Evolutionary conservation across 73 alveolate genomes (phyloP).

Genomic region (Paramecium sonneborni): DNA sequence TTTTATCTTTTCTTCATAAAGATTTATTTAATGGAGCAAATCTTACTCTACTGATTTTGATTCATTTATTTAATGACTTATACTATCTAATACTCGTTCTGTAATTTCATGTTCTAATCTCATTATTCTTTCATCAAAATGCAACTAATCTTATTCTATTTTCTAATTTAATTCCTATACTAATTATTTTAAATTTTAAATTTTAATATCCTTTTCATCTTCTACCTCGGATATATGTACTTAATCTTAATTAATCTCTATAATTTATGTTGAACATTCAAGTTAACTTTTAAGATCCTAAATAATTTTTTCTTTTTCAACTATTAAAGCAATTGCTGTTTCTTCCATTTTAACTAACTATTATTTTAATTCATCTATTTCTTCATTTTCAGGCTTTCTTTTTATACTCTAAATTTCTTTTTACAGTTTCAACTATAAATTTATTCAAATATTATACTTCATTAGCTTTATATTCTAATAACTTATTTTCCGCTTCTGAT

Average conservation of each 20-base stretch:
- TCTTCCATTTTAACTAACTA: constrained; percentile 39
- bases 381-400: constrained; percentile 3
- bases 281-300: not conserved
- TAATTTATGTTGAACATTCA: not conserved
- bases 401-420: constrained; percentile 32
- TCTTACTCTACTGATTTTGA: constrained; percentile 30
- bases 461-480: not conserved
- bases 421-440: not conserved
- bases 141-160: constrained; percentile 37
- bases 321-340: constrained; percentile 10
- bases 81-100: constrained; percentile 16
- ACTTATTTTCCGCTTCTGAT: not conserved
- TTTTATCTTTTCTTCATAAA: constrained; percentile 15
- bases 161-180: constrained; percentile 29
- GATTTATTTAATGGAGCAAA: constrained; percentile 8
- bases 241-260: not conserved
- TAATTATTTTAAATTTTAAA: not conserved
- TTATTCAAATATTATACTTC: not conserved
- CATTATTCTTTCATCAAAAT: constrained; percentile 41
- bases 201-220: constrained; percentile 33
- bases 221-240: not conserved
- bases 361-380: constrained; percentile 33
- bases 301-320: constrained; percentile 7
- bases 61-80: constrained; percentile 5
- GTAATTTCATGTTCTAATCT: constrained; percentile 47